Evolutionary conservation across 2,329 filamentous ascomycete species (phyloP).

Genomic region (Penicillium verrucosum): DNA sequence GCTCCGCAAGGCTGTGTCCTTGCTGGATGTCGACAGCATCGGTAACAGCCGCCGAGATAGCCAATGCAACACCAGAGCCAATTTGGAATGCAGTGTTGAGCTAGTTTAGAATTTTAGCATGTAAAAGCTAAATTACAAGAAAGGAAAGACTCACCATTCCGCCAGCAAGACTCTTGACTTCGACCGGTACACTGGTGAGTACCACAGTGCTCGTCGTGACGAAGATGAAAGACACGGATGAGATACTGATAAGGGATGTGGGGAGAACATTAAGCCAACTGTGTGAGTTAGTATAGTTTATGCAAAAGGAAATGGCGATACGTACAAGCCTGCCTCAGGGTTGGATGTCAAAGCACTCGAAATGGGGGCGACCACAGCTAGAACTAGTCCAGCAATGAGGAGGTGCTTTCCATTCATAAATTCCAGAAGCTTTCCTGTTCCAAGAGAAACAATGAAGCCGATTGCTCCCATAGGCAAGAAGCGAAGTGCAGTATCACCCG

Average conservation of each 20-base stretch:
- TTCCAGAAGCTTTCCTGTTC: constrained; percentile 38
- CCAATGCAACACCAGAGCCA: constrained; percentile 41
- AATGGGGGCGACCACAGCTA: constrained; percentile 40
- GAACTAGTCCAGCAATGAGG: constrained; percentile 34
- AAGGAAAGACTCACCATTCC: constrained; percentile 33
- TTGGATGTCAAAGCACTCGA: constrained; percentile 30
- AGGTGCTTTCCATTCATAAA: constrained; percentile 39
- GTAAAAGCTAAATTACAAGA: fast-evolving
- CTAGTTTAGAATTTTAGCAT: constrained; percentile 10
- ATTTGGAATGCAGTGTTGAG: constrained; percentile 47
- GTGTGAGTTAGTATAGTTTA: constrained; percentile 6
- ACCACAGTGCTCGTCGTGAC: constrained; percentile 44
- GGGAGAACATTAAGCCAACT: constrained; percentile 43
- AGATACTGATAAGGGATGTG: constrained; percentile 41
- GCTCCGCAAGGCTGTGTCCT: constrained; percentile 30
- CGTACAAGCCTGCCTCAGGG: constrained; percentile 25
- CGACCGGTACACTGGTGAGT: constrained; percentile 39
- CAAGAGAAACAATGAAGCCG: constrained; percentile 39
- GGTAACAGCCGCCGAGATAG: constrained; percentile 40
- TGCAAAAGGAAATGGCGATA: background rate
- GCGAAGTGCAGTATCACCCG: constrained; percentile 40
- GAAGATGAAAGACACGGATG: constrained; percentile 42
- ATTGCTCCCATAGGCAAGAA: constrained; percentile 44
- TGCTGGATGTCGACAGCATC: constrained; percentile 40
- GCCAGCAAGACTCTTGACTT: constrained; percentile 43